phyloP scores from a whole-genome alignment of 371 early-diverging fungal genomes.

The Mortierella sp. region DNA sequence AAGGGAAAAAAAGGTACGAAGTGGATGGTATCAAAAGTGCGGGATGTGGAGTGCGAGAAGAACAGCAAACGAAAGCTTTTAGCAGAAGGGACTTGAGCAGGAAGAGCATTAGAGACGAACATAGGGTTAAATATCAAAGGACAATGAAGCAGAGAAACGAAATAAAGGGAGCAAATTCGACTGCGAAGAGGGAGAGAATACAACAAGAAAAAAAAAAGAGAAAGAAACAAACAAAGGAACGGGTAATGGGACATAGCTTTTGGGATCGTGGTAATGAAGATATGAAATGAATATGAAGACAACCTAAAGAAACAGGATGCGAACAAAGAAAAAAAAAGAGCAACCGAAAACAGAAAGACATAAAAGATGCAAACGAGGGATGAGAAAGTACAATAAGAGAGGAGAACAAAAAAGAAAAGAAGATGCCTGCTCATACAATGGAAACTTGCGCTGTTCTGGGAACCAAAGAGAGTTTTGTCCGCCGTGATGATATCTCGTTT shows the following conservation, averaged over 20 bases:
- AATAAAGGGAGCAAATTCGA: neutral
- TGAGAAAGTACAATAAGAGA: conserved; percentile 3
- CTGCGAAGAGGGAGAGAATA: conserved; percentile 15
- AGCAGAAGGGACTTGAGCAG: neutral
- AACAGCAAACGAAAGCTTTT: neutral
- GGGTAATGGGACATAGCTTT: conserved; percentile 26
- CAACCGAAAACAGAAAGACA: neutral
- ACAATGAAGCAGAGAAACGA: neutral
- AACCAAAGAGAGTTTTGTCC: conserved; percentile 10
- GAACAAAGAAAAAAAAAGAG: neutral
- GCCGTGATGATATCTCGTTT: conserved; percentile 18
- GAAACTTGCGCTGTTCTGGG: conserved; percentile 19
- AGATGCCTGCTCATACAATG: conserved; percentile 19
- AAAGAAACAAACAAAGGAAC: conserved; percentile 1
- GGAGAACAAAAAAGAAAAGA: neutral
- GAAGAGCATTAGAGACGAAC: neutral
- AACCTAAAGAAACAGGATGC: conserved; percentile 9
- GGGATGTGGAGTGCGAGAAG: neutral
- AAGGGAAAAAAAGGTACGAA: neutral
- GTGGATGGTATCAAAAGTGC: neutral
- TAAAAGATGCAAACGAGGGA: neutral
- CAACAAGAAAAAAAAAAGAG: conserved; percentile 1
- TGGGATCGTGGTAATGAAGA: conserved; percentile 21
- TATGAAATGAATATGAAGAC: neutral
- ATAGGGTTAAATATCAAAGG: neutral